Percentiles rank a stretch among this genome's conserved stretches.
Conservation (phyloP, 2,329 filamentous ascomycete genomes). For the Cercospora sojina region DNA sequence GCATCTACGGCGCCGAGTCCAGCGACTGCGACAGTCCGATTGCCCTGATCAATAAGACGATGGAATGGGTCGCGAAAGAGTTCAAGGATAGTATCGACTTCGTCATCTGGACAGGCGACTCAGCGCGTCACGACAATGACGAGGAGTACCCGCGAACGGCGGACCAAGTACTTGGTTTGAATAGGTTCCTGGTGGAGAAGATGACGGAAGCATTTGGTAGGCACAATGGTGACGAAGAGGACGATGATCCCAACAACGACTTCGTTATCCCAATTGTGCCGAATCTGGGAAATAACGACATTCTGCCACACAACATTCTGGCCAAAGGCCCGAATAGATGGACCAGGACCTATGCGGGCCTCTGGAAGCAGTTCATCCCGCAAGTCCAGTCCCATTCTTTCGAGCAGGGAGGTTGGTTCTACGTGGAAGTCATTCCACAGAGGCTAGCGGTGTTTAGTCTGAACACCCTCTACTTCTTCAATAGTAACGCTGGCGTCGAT, state of each 20-base stretch:
- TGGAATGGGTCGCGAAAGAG: constrained; percentile 71
- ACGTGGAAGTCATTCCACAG: constrained; percentile 83
- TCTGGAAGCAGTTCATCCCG: constrained; percentile 87
- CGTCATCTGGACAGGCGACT: constrained; percentile 44
- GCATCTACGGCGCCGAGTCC: constrained; percentile 78
- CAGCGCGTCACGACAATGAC: constrained; percentile 43
- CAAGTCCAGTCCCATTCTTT: constrained; percentile 91
- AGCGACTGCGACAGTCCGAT: constrained; percentile 85
- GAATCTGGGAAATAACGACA: constrained; percentile 95
- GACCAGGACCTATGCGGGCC: constrained; percentile 71
- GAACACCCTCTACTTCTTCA: constrained; percentile 89
- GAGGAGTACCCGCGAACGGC: constrained; percentile 68
- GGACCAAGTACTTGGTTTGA: constrained; percentile 73
- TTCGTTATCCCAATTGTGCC: constrained; percentile 79
- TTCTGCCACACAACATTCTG: constrained; percentile 95
- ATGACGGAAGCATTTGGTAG: constrained; percentile 72
- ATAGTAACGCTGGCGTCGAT: constrained; percentile 88
- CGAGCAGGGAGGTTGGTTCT: constrained; percentile 90
- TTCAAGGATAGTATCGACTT: constrained; percentile 42
- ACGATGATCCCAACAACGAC: constrained; percentile 53
- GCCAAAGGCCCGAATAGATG: constrained; percentile 80
- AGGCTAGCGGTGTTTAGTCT: constrained; percentile 87
- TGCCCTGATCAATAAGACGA: constrained; percentile 79
- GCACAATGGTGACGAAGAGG: constrained; percentile 49
- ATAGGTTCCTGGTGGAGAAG: constrained; percentile 71